Base-by-base conservation (phyloP, 257 asterid genomes). In the Salvia hispanica region DNA sequence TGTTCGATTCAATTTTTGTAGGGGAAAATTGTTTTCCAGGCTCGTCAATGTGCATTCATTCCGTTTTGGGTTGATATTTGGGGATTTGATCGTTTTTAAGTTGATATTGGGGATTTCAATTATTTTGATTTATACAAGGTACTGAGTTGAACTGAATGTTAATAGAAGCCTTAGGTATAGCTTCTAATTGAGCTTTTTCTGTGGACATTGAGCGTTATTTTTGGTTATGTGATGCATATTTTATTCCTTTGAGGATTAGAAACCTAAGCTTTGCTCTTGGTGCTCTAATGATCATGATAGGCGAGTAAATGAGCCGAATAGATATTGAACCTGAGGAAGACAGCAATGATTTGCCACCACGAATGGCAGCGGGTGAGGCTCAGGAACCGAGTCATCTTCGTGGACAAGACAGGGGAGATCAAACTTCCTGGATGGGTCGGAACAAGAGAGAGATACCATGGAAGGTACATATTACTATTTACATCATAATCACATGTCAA, bases 311-410 rank as follows among this genome's bases (percentile, higher is more conserved):
- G 94, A 71, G 70, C 75, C 78, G 71, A 52, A 74, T 80, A 43
- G 87, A 79, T 18, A 76, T 84, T 48, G 81, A 83, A 60, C 75
- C 67, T 57, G 84, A 76, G 44, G 90, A 75, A 31, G 88, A 77
- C 63, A 62, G 64, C 71, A 67, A 62, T 70, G 81, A 66, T 51
- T 67, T 67, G 34, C 76, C 82, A 4, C 73, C 70, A 36, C 77
- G 64, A 53, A 61, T 51, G 75, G 78, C 74, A 5, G 72, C 65
- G 54, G 79, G 67, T 64, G 81, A 64, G 64, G 79, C 64, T 69
- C 84, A 74, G 70, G 86, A 74, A 62, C 62, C 83, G 28, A 58
- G 52, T 52, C 67, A 44, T 59, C 72, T 69, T 15, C 58, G 75
- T 47, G 85, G 83, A 58, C 83, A 73, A 67, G 87, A 75, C 18